Percentiles rank a stretch among this genome's conserved stretches.
Conservation (phyloP, 208 protist genomes). For the Acanthamoeba royreba region DNA sequence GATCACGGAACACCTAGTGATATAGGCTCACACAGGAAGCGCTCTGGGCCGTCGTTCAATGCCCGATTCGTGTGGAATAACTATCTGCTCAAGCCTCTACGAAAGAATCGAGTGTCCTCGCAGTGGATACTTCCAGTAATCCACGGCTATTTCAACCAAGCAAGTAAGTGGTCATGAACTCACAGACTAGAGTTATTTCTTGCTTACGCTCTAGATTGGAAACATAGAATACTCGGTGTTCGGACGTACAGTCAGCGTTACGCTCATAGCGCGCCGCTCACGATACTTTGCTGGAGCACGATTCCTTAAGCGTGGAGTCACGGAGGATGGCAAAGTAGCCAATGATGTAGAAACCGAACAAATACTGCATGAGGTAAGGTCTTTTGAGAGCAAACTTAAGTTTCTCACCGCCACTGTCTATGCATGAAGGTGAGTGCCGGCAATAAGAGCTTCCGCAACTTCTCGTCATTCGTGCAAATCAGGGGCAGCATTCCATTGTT, state of each 20-base stretch:
- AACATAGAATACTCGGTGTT: conserved; percentile 61
- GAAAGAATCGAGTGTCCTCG: neutral
- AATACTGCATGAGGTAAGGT: conserved; percentile 76
- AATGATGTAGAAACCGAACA: conserved; percentile 88
- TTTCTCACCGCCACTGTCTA: too few relatives aligned
- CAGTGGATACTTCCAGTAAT: conserved; percentile 75
- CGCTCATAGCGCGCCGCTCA: conserved; percentile 90
- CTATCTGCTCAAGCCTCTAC: conserved; percentile 45
- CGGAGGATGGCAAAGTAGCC: conserved; percentile 82
- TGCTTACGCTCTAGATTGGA: too few relatives aligned
- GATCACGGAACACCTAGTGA: neutral
- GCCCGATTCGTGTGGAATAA: conserved; percentile 69
- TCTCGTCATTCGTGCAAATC: conserved; percentile 81
- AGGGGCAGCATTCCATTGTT: conserved; percentile 83
- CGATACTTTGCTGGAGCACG: conserved; percentile 91
- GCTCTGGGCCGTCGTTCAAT: neutral
- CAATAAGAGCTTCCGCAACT: conserved; percentile 10
- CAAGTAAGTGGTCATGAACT: too few relatives aligned
- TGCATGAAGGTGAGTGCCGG: neutral
- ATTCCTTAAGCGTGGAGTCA: conserved; percentile 93
- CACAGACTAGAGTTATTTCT: too few relatives aligned
- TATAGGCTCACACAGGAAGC: too few relatives aligned
- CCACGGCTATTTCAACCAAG: conserved; percentile 76
- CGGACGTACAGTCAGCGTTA: conserved; percentile 74
- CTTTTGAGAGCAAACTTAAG: too few relatives aligned